Conservation (phyloP, 352 stramenopile genomes). For the Peronosclerospora sorghi region DNA sequence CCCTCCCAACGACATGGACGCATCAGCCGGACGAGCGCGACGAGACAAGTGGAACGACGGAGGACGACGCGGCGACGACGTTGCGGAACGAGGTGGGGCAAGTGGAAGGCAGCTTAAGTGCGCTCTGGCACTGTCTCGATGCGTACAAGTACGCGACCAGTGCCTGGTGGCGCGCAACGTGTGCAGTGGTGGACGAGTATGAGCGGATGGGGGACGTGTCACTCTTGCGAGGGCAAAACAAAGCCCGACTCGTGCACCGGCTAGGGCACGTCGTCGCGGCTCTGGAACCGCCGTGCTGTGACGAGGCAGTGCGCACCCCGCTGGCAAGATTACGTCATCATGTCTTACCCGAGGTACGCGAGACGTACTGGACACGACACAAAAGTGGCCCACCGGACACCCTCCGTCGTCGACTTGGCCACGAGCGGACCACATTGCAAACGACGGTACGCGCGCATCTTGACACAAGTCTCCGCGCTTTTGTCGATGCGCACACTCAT, state of each 20-base stretch:
- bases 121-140: slow-evolving; percentile 63
- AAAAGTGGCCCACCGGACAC: slow-evolving; percentile 19
- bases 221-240: slow-evolving; percentile 19
- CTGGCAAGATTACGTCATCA: slow-evolving; percentile 33
- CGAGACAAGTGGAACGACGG: slow-evolving; percentile 8
- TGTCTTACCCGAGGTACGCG: slow-evolving; percentile 58
- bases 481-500: slow-evolving; percentile 38
- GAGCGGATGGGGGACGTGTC: slow-evolving; percentile 44
- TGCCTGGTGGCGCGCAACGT: slow-evolving; percentile 42
- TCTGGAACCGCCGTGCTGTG: too few species aligned
- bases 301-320: slow-evolving; percentile 30
- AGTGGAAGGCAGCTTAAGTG: slow-evolving; percentile 55
- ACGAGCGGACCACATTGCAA: slow-evolving; percentile 42
- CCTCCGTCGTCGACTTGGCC: slow-evolving; percentile 25
- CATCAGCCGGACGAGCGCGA: too few species aligned
- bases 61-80: slow-evolving; percentile 17
- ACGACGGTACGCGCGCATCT: slow-evolving; percentile 32
- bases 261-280: slow-evolving; percentile 29
- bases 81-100: slow-evolving; percentile 73
- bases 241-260: slow-evolving; percentile 18
- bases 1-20: slow-evolving; percentile 10
- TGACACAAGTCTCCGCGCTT: slow-evolving; percentile 36
- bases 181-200: slow-evolving; percentile 53
- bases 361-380: slow-evolving; percentile 63
- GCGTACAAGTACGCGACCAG: slow-evolving; percentile 51